phyloP scores from a whole-genome alignment of 1,284 basidiomycete genomes.

The Rhodotorula sp. region DNA sequence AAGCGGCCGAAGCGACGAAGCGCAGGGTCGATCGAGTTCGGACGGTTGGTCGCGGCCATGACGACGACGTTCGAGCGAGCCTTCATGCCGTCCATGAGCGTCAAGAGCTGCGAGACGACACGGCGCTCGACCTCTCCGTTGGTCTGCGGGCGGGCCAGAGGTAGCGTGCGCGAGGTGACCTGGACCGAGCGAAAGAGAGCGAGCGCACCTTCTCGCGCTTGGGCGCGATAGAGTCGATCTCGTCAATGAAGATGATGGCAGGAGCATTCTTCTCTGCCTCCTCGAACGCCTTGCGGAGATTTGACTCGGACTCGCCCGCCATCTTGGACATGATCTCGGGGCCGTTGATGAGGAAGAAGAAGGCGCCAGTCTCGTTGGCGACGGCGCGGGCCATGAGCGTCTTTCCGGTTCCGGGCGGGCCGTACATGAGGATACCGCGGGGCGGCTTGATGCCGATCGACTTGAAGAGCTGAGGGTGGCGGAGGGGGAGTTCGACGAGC shows the following conservation, averaged over 20 bases:
- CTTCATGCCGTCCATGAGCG: slow-evolving; percentile 98
- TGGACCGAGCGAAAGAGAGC: background rate
- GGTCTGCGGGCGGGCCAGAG: slow-evolving; percentile 58
- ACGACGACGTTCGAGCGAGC: slow-evolving; percentile 98
- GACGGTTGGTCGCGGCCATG: slow-evolving; percentile 98
- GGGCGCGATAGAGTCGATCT: slow-evolving; percentile 98
- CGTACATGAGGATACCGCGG: slow-evolving; percentile 93
- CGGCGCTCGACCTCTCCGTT: slow-evolving; percentile 99
- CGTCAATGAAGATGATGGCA: slow-evolving; percentile 99
- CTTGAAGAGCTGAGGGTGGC: slow-evolving; percentile 99
- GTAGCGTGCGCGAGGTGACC: slow-evolving; percentile 11
- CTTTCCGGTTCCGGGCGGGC: slow-evolving; percentile 95
- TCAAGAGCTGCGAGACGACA: slow-evolving; percentile 95
- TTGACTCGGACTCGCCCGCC: slow-evolving; percentile 80
- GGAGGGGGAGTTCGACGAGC: slow-evolving; percentile 93
- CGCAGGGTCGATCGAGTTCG: slow-evolving; percentile 98
- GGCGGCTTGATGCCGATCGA: slow-evolving; percentile 99
- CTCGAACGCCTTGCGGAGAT: slow-evolving; percentile 96
- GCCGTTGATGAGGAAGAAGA: slow-evolving; percentile 99
- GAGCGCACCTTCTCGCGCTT: slow-evolving; percentile 92
- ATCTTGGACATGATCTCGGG: slow-evolving; percentile 96
- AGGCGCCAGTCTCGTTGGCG: slow-evolving; percentile 98
- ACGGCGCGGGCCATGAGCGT: slow-evolving; percentile 98
- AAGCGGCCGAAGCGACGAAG: slow-evolving; percentile 97
- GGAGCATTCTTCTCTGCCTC: slow-evolving; percentile 99